These are phyloP conservation scores for Calonectria pseudoturangicola DNA, from an alignment of 2,329 filamentous ascomycete species.

Conservation along the genomic window DNA sequence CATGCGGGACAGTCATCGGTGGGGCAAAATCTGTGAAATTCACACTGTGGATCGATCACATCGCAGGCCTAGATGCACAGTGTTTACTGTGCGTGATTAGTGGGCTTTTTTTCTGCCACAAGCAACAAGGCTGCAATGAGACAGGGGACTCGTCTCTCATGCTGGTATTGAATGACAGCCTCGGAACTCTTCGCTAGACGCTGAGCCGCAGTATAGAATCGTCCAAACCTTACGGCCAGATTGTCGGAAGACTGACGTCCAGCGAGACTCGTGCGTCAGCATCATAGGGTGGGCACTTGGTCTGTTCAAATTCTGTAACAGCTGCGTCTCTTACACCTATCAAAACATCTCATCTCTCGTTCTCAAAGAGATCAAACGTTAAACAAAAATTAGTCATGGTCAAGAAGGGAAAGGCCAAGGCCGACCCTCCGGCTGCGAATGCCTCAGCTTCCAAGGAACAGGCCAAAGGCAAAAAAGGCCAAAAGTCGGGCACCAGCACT, in stretches of 20 bases:
- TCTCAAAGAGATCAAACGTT: constrained; percentile 34
- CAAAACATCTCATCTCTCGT: constrained; percentile 4
- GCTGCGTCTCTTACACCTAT: neutral
- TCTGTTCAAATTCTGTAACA: neutral
- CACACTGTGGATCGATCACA: constrained; percentile 11
- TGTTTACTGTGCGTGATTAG: constrained; percentile 36
- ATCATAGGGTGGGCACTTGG: neutral
- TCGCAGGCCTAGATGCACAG: neutral
- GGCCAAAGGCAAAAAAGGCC: constrained; percentile 64
- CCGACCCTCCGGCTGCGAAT: constrained; percentile 60
- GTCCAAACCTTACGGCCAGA: neutral
- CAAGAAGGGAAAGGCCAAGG: constrained; percentile 73
- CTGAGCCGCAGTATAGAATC: neutral
- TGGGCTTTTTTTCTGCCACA: constrained; percentile 28
- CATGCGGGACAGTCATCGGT: constrained; percentile 16
- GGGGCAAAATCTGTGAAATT: constrained; percentile 12
- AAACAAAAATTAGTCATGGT: constrained; percentile 61
- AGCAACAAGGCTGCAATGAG: constrained; percentile 28
- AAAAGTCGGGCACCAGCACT: constrained; percentile 56
- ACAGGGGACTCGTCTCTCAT: constrained; percentile 5
- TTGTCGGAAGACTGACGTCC: neutral
- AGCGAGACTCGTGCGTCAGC: neutral
- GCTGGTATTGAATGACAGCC: constrained; percentile 1
- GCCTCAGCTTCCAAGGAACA: constrained; percentile 64
- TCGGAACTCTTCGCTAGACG: neutral